Percentiles rank a stretch among this genome's conserved stretches.
These are phyloP conservation scores for Naganishia sp. DNA, from an alignment of 1,284 basidiomycete species.

Conservation along the genomic window DNA sequence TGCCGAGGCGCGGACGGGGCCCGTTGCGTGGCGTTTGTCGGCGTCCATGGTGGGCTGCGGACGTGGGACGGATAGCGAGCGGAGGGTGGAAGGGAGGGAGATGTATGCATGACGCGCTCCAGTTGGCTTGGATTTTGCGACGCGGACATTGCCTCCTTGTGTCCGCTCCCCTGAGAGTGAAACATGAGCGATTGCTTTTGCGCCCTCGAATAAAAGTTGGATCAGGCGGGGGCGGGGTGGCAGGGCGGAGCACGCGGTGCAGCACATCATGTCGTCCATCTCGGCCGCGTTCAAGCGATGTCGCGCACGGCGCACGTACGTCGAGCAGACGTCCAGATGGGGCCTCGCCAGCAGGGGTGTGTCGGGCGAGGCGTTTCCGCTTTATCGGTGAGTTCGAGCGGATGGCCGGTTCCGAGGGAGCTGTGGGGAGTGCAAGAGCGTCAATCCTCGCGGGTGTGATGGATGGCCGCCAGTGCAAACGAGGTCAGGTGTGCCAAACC, in stretches of 20 bases:
- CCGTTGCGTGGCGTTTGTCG: not conserved
- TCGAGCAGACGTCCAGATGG: not conserved
- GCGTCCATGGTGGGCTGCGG: not conserved
- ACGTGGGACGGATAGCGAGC: not conserved
- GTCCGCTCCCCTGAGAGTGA: not conserved
- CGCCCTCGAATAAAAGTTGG: not conserved
- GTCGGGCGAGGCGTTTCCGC: slow-evolving; percentile 2
- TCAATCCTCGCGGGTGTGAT: too few relatives aligned
- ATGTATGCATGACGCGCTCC: not conserved
- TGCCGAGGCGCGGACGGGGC: slow-evolving; percentile 11
- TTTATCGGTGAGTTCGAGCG: slow-evolving; percentile 14
- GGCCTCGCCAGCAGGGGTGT: not conserved
- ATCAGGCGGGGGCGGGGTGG: not conserved
- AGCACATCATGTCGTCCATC: not conserved
- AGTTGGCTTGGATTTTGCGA: not conserved
- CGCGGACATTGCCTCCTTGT: too few relatives aligned
- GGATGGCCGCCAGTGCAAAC: too few relatives aligned
- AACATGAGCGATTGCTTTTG: not conserved
- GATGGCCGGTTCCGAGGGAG: too few relatives aligned
- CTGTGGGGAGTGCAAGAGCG: too few relatives aligned
- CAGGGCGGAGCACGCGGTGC: not conserved
- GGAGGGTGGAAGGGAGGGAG: not conserved
- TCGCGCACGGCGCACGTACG: not conserved
- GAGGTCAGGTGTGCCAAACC: too few relatives aligned
- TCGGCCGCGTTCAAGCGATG: not conserved